phyloP scores from a whole-genome alignment of 352 stramenopile species.

The Saprolegnia parasitica region DNA sequence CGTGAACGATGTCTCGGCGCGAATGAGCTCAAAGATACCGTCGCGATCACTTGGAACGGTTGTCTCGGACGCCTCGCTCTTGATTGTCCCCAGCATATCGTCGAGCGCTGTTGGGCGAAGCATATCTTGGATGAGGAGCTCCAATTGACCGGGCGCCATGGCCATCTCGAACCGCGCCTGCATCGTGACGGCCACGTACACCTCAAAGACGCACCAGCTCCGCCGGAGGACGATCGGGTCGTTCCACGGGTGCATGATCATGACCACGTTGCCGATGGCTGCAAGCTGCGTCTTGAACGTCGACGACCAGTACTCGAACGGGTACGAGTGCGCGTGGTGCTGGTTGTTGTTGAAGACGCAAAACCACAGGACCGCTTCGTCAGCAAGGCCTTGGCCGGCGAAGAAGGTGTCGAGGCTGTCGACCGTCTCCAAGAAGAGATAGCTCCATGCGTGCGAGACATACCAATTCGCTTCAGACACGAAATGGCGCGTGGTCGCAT shows the following conservation, averaged over 20 bases:
- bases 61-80: constrained; percentile 3
- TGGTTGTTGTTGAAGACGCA: constrained; percentile 24
- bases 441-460: constrained; percentile 16
- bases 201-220: constrained; percentile 18
- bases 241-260: constrained; percentile 16
- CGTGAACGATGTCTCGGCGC: background rate
- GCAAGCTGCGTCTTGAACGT: constrained; percentile 3
- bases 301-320: constrained; percentile 7
- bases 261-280: constrained; percentile 19
- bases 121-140: constrained; percentile 12
- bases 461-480: constrained; percentile 8
- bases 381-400: background rate
- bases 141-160: background rate
- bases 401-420: constrained; percentile 12
- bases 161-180: constrained; percentile 18
- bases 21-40: constrained; percentile 3
- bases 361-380: constrained; percentile 14
- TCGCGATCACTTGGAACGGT: background rate
- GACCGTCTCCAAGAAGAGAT: constrained; percentile 17
- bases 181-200: constrained; percentile 8
- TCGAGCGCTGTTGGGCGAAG: background rate
- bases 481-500: background rate
- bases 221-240: background rate
- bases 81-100: constrained; percentile 16
- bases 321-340: background rate